Percentiles rank a stretch among this genome's conserved stretches.
phyloP scores from a whole-genome alignment of 768 basidiomycete species.

The Cyclocybe cylindracea region DNA sequence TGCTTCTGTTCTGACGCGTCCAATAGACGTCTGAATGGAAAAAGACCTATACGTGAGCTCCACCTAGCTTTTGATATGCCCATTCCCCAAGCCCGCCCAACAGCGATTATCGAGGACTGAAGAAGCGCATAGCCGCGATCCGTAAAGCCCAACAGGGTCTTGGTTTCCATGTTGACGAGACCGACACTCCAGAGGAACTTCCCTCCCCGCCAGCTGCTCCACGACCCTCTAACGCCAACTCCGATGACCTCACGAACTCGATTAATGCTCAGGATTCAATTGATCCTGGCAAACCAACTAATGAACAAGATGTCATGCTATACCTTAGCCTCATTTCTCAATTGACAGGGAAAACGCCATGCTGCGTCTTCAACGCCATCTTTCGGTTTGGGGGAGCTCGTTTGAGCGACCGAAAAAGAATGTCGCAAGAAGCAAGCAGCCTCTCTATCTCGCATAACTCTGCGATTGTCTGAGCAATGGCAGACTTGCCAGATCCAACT shows the following conservation, averaged over 20 bases:
- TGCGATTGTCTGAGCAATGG: too few species aligned
- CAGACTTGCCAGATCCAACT: too few species aligned
- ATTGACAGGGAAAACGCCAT: background rate
- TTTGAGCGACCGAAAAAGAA: too few species aligned
- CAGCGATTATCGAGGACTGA: slow-evolving; percentile 64
- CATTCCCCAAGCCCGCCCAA: background rate
- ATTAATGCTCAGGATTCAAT: background rate
- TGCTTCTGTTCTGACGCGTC: slow-evolving; percentile 1
- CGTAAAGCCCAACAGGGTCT: slow-evolving; percentile 34
- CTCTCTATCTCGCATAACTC: too few species aligned
- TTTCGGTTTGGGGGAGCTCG: background rate
- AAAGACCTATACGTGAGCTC: slow-evolving; percentile 50
- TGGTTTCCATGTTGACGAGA: slow-evolving; percentile 13
- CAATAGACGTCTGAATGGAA: slow-evolving; percentile 75
- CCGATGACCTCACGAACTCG: background rate
- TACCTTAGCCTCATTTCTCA: too few species aligned
- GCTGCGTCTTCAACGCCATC: background rate
- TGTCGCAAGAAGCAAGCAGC: too few species aligned
- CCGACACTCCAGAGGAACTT: too few species aligned
- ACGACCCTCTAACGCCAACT: too few species aligned
- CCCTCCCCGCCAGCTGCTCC: too few species aligned
- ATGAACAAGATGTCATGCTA: background rate
- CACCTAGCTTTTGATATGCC: background rate
- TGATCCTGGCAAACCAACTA: background rate
- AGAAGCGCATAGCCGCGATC: slow-evolving; percentile 63